Base-by-base conservation (phyloP, 768 basidiomycete genomes). In the Termitomyces heimii region DNA sequence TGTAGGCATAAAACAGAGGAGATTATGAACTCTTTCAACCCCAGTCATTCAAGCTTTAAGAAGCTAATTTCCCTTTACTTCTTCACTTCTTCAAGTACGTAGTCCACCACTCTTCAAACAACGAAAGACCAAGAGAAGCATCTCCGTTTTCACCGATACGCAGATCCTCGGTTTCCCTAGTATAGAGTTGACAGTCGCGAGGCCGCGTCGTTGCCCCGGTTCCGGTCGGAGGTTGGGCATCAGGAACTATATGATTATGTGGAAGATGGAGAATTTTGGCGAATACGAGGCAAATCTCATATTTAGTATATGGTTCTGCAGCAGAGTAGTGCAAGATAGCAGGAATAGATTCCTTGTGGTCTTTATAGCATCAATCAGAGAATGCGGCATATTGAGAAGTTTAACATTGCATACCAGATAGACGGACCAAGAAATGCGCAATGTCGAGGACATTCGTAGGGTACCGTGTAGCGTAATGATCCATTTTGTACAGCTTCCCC, bases 381-480 rank as follows among this genome's bases (percentile, higher is more conserved):
- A 7, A 39, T 5, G 24, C 9, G 35, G 20, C 14, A 37, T 13
- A 16, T 10, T 22, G 18, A 46, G 24, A 7, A 1, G 9, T 24
- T 16, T 6, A 42, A n/a, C 24, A 42, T 48, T 43, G 51, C 57
- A 37, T 51, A 93, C 92, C 78, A 24, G 83, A 76, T 4, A 96
- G 76, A 39, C 89, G 85, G 43, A 86, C 85, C 32, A 98, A 77
- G 65, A 96, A 95, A 22, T 82, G 76, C 2, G 89, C 94, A 54
- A 98, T 88, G 66, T 98, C 95, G 32, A 86, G 65, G 12, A 92
- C 86, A 65, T 94, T 94, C 26, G 96, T 98, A 0, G 96, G 96
- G 72, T 89, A 96, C 29, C 96, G 82, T 18, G 88, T 91, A 26
- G 92, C 94, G 67, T 86, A 96, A 69, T 96, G 88, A 68, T 99